Evolutionary conservation across 1,284 basidiomycete genomes (phyloP).

Genomic region (Tranzscheliella williamsii): DNA sequence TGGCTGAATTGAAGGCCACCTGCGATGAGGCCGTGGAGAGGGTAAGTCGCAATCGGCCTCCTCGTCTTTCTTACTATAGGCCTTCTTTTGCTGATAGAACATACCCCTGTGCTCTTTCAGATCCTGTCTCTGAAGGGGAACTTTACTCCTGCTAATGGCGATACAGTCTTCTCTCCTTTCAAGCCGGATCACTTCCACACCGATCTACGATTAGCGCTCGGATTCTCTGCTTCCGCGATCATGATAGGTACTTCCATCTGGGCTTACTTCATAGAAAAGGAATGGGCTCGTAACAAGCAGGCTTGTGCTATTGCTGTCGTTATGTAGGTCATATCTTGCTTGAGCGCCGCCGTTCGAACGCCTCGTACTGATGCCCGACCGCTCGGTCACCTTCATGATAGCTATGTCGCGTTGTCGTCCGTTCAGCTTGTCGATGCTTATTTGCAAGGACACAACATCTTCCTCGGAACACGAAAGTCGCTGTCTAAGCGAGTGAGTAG

Average conservation of each 20-base stretch:
- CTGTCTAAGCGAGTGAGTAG: conserved; percentile 25
- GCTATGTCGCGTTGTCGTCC: conserved; percentile 35
- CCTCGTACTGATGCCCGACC: too few relatives aligned
- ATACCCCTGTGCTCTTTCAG: conserved; percentile 4
- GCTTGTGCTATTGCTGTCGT: conserved; percentile 39
- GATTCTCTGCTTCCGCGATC: conserved; percentile 42
- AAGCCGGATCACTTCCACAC: conserved; percentile 48
- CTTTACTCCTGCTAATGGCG: background rate
- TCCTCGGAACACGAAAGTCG: conserved; percentile 46
- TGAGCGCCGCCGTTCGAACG: too few relatives aligned
- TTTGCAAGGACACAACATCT: conserved; percentile 47
- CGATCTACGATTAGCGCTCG: conserved; percentile 46
- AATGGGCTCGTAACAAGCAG: conserved; percentile 53
- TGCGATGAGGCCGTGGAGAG: conserved; percentile 56
- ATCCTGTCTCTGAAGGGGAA: conserved; percentile 11
- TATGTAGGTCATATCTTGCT: too few relatives aligned
- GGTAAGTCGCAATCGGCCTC: conserved; percentile 5
- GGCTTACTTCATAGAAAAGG: conserved; percentile 53
- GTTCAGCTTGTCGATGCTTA: conserved; percentile 41
- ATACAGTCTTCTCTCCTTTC: conserved; percentile 40
- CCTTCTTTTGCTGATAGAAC: background rate
- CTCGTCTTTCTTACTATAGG: background rate
- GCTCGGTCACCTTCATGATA: background rate
- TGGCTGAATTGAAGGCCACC: conserved; percentile 49
- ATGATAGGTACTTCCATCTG: conserved; percentile 54